Evolutionary conservation across 1,139 yeast species (phyloP).

Genomic region (Arxiozyma telluris): DNA sequence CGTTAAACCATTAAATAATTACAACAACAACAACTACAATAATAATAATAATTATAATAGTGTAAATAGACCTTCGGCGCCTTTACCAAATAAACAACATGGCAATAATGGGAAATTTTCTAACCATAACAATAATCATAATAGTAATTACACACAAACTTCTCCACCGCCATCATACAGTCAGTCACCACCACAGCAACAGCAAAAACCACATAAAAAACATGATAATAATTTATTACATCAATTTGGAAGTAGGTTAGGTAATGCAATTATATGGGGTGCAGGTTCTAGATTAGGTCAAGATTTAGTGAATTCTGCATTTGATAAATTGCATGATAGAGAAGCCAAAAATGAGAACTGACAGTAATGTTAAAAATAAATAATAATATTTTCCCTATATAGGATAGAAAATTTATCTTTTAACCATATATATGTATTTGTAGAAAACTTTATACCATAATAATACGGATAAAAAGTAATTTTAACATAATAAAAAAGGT

Average conservation of each 20-base stretch:
- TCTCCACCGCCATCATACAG: neutral
- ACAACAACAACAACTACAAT: neutral
- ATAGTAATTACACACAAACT: neutral
- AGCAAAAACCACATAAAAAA: neutral
- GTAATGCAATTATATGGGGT: constrained; percentile 90
- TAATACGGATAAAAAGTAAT: too few species aligned
- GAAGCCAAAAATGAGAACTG: neutral
- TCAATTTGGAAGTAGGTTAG: constrained; percentile 63
- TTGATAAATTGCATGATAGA: constrained; percentile 49
- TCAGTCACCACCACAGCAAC: neutral
- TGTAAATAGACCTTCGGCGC: neutral
- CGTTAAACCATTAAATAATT: constrained; percentile 36
- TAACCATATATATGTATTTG: too few species aligned
- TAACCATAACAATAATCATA: neutral
- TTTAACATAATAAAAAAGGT: neutral
- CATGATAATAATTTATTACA: constrained; percentile 6
- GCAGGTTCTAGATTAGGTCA: constrained; percentile 93
- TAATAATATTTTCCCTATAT: neutral
- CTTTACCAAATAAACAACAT: neutral
- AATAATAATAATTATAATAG: neutral
- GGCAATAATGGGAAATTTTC: neutral
- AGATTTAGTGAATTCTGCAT: constrained; percentile 49
- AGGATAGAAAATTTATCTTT: too few species aligned
- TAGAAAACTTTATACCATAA: too few species aligned
- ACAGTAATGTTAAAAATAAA: neutral